phyloP scores from a whole-genome alignment of 148 eudicot species.

The Chenopodium formosanum region DNA sequence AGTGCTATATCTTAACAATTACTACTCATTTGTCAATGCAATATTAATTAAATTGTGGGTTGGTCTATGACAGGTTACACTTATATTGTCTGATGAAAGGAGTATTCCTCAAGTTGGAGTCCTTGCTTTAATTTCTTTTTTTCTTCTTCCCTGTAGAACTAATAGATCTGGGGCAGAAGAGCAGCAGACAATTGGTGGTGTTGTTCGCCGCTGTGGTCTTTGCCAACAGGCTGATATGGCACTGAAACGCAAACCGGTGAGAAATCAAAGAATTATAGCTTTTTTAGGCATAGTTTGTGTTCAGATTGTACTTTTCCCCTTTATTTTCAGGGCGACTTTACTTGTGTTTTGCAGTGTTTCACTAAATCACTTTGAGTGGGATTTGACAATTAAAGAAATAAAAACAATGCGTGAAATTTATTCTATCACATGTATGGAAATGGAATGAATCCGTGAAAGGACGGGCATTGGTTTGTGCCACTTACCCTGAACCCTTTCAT shows the following conservation, averaged over 20 bases:
- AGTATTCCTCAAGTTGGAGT: neutral
- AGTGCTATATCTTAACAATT: neutral
- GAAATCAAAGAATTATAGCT: slow-evolving; percentile 6
- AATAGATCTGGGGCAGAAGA: slow-evolving; percentile 57
- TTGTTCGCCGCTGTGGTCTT: slow-evolving; percentile 65
- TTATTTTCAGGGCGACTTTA: neutral
- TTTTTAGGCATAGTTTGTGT: slow-evolving; percentile 8
- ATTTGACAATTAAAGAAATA: neutral
- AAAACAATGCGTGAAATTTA: neutral
- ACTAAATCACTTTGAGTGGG: neutral
- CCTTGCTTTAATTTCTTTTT: neutral
- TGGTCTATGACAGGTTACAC: neutral
- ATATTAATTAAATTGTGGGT: neutral
- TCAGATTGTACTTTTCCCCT: neutral
- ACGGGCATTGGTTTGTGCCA: neutral
- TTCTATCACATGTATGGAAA: neutral
- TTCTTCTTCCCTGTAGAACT: slow-evolving; percentile 42
- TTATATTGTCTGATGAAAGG: neutral
- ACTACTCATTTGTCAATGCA: neutral
- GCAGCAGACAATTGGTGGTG: slow-evolving; percentile 50
- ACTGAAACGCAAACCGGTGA: slow-evolving; percentile 74
- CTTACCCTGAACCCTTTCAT: neutral
- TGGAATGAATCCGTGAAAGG: neutral
- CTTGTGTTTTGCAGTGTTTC: neutral
- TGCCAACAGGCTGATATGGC: slow-evolving; percentile 87